Evolutionary conservation across 805 yeast species (phyloP).

Genomic region (Saturnispora sanitii): DNA sequence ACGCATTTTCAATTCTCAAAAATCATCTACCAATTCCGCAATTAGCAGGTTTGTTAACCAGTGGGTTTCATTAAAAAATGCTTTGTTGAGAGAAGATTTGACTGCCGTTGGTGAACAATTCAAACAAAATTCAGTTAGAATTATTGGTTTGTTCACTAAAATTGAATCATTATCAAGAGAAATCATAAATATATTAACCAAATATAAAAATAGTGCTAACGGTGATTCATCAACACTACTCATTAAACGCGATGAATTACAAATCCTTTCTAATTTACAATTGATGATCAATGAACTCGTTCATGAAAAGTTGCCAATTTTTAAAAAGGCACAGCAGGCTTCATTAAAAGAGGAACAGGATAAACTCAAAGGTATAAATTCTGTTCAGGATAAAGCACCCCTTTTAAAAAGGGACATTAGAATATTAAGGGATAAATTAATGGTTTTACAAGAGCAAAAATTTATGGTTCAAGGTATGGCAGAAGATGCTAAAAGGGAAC

Average conservation of each 20-base stretch:
- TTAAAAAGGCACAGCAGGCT: slow-evolving; percentile 46
- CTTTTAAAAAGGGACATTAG: slow-evolving; percentile 46
- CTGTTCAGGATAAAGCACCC: slow-evolving; percentile 11
- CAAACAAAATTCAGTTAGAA: no score
- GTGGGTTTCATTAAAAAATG: slow-evolving; percentile 18
- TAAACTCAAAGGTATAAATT: slow-evolving; percentile 2
- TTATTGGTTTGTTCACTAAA: no score
- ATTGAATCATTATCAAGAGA: no score
- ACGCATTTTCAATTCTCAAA: neutral
- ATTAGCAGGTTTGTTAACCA: slow-evolving; percentile 31
- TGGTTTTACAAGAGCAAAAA: slow-evolving; percentile 81
- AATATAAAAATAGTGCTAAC: no score
- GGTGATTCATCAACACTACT: slow-evolving; percentile 19
- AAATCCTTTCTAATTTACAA: slow-evolving; percentile 45
- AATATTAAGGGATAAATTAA: slow-evolving; percentile 56
- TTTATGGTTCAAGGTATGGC: slow-evolving; percentile 62
- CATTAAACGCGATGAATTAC: slow-evolving; percentile 31
- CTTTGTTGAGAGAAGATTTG: slow-evolving; percentile 17
- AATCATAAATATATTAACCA: no score
- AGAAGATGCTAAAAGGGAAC: slow-evolving; percentile 46
- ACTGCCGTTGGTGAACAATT: no score
- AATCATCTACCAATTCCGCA: slow-evolving; percentile 18
- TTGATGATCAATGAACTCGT: slow-evolving; percentile 48
- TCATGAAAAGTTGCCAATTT: slow-evolving; percentile 54
- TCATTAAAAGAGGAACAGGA: slow-evolving; percentile 14